Percentiles rank a stretch among this genome's conserved stretches.
These are phyloP conservation scores for Saturnispora zaruensis DNA, from an alignment of 805 yeast genomes.

Conservation along the genomic window DNA sequence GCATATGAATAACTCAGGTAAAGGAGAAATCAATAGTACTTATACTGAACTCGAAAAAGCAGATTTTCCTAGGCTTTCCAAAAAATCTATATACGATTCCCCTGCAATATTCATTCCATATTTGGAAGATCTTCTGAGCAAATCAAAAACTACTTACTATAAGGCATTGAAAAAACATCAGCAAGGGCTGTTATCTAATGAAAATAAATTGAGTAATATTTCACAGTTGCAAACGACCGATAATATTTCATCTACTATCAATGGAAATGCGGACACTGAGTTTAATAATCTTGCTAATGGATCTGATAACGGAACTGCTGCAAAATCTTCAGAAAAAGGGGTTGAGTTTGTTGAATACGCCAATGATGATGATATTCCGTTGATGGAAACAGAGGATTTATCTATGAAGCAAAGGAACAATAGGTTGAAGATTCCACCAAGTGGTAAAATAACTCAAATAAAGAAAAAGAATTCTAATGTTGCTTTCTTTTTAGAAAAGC, in stretches of 20 bases:
- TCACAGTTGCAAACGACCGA: background rate
- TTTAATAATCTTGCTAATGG: background rate
- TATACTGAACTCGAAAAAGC: slow-evolving; percentile 59
- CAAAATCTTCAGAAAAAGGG: background rate
- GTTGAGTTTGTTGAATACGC: slow-evolving; percentile 19
- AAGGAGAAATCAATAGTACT: slow-evolving; percentile 40
- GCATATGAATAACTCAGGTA: slow-evolving; percentile 39
- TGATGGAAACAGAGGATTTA: slow-evolving; percentile 77
- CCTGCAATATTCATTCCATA: slow-evolving; percentile 54
- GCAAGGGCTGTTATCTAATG: slow-evolving; percentile 10
- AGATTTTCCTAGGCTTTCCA: slow-evolving; percentile 43
- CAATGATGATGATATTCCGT: slow-evolving; percentile 35
- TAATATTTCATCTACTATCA: background rate
- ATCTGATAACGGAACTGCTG: background rate
- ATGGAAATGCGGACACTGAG: background rate
- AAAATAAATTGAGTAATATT: background rate
- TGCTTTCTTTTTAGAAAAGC: slow-evolving; percentile 46
- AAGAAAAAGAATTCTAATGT: slow-evolving; percentile 54
- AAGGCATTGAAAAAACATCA: slow-evolving; percentile 37
- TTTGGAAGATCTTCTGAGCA: slow-evolving; percentile 33
- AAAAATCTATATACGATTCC: slow-evolving; percentile 42
- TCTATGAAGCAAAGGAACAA: slow-evolving; percentile 69
- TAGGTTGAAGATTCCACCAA: slow-evolving; percentile 81
- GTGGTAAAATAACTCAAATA: slow-evolving; percentile 66
- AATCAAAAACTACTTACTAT: slow-evolving; percentile 35